Base-by-base conservation (phyloP, 148 eudicot species). In the Nyssa sinensis region DNA sequence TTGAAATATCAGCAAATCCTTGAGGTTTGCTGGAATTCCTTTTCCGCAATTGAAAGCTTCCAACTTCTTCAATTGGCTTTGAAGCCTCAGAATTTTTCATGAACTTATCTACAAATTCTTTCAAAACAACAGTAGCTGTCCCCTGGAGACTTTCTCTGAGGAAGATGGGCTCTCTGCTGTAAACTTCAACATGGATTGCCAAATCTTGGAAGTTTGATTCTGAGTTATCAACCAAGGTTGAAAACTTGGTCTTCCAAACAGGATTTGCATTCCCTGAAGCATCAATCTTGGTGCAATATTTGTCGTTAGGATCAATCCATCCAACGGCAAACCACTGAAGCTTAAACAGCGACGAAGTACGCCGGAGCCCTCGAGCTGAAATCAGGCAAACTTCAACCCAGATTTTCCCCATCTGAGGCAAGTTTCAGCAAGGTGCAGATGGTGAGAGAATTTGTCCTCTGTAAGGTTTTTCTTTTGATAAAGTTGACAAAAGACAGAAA, bases 281-380 rank as follows among this genome's bases (percentile, higher is more conserved):
- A 81, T 91, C 94, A 53, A 91, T 81, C 64, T 76, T 82, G 35
- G 94, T 91, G 85, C 98, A 91, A 73, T 89, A 91, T 72, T 93
- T 91, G 85, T 82, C 72, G 66, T 75, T 79, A 0, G 92, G 89
- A 80, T 93, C 87, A 14, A 91, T 85, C 98, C 98, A 93, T 51
- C 91, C 98, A 39, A 91, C 91, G 11, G 94, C 94, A 59, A 76
- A 93, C 92, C 92, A 93, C 28, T 91, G 98, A 67, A 75, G 88
- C 92, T 93, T 93, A 77, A 83, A 86, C 25, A 89, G 80, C 7
- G 87, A 78, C 3, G 88, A 81, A 0, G 82, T 78, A 4, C 89
- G 86, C 30, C 85, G 76, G 16, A 93, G 83, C 17, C 96, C 98
- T 7, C 93, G 83, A 24, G 90, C 96, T 1, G 98, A 93, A 11